Base-by-base conservation (phyloP, 129 eudicot genomes). In the Escallonia herrerae region DNA sequence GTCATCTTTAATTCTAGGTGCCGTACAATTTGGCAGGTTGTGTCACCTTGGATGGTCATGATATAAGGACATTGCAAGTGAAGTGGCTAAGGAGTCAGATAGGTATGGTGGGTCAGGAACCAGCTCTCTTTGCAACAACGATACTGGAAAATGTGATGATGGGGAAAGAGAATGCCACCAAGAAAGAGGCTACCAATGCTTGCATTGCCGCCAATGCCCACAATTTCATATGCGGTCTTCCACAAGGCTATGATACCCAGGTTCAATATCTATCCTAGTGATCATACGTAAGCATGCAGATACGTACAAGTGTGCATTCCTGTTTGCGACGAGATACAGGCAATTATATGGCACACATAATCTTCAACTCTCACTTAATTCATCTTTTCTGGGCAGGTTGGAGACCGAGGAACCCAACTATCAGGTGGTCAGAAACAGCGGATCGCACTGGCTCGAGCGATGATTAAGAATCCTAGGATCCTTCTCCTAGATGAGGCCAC, bases 91-190 rank as follows among this genome's bases (percentile, higher is more conserved):
- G 96, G 71, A 83, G 82, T 66, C 94, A 85, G 59, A 89, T 89
- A 74, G 90, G 94, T 40, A 89, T 85, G 96, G 96, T 89, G 77
- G 96, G 96, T 71, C 96, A 89, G 68, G 96, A 89, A 61, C 96
- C 96, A 5, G 96, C 74, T 50, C 87, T 89, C 10, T 89, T 89
- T 51, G 89, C 82, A 22, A 75, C 78, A 66, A 70, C 90, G 43
- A 89, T 89, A 40, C 80, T 89, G 14, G 94, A 85, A 76, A 89
- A 89, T 77, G 80, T 89, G 11, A 80, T 89, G 85, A 85, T 89
- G 86, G 96, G 96, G 15, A 89, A 83, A 62, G 96, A 85, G 14
- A 78, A 85, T 62, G 90, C 90, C 54, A 89, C 87, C 15, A 82
- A 71, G 70, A 89, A 89, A 76, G 96, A 89, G 60, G 94, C 90